Base-by-base conservation (phyloP, 305 asterid species). In the Caryopteris hybrid region DNA sequence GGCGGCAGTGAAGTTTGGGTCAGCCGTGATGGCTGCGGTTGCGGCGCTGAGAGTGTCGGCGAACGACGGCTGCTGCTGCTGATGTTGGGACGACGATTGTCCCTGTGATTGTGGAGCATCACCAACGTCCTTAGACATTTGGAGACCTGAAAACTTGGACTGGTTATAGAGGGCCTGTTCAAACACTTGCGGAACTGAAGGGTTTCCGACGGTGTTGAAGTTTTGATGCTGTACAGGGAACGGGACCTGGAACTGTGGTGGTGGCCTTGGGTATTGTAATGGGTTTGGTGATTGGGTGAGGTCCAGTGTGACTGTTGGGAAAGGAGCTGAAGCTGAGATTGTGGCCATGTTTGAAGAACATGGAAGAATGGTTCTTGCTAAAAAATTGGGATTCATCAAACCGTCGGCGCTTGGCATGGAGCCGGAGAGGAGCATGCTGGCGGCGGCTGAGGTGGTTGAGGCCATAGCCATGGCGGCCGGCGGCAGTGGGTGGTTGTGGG, bases 391-490 rank as follows among this genome's bases (percentile, higher is more conserved):
- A 29, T 87, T 87, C 91, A 91, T 86, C 3, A 89, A 0, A 6
- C 89, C 96, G 57, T 94, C 99, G 3, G 88, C 85, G 76, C 96
- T 91, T 3, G 96, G 82, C 91, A 83, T 89, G 61, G 96, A 85
- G 21, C 96, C 98, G 0, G 99, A 94, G 3, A 94, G 89, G 2
- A 94, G 85, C 99, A 94, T 94, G 68, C 33, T 87, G 1, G 95
- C 98, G 0, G 99, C 99, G 0, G 98, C 95, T 0, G 98, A 83
- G 23, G 99, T 94, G 29, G 98, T 91, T 2, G 96, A 89, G 6
- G 98, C 96, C 99, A 94, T 91, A 1, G 98, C 96, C 93, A 91
- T 75, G 71, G 99, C 99, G 0, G 98, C 92, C 1, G 98, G 97
- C 0, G 99, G 99, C 12, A 94, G 76, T n/a, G 98, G 97, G 66